Evolutionary conservation across 2,329 filamentous ascomycete species (phyloP), one percentile per base, ranked within the genome.

Genomic region (Pleoardoris graminearum): DNA sequence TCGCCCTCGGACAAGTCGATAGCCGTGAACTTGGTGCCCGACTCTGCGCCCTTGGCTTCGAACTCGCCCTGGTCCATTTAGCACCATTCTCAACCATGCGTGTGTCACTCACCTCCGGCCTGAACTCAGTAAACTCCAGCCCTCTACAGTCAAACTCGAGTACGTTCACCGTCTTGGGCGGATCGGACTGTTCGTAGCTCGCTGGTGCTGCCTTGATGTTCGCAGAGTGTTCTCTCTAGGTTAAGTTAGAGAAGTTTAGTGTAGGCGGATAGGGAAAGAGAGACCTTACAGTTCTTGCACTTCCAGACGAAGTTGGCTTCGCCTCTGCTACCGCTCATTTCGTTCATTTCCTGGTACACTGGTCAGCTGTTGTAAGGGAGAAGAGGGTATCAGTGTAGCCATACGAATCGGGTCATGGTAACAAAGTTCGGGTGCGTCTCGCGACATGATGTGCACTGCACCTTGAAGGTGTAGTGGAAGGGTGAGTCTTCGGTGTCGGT

Each of bases 241-340:
- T 14, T 8, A 2, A 7, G 43, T 65, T 47, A 64, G 55, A 27
- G 27, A 12, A 14, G n/a, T 17, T 7, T 7, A 7, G 23, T 14
- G 16, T 27, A 22, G 10, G 7, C 17, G 23, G 43, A 21, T 19
- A n/a, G 36, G 58, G 66, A 58, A 48, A 59, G 57, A 63, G 54
- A 57, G 62, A 94, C 91, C 84, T 94, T 95, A 86, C 94, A 99
- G 71, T 94, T 93, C 76, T 95, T 96, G 82, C 94, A 99, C 74
- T 86, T 92, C 93, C 94, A 99, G n/a, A 99, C 94, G 75, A 99
- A 99, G 75, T 97, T 97, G 55, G 94, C 94, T 75, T 97, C 92
- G 60, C 94, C 94, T 67, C 91, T 85, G 73, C 92, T 97, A 30
- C 92, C 92, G 59, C 90, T 94, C 73, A 97, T 86, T 60, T 97